Evolutionary conservation across 768 basidiomycete species (phyloP).

Genomic region (Macrolepiota dolichaula): DNA sequence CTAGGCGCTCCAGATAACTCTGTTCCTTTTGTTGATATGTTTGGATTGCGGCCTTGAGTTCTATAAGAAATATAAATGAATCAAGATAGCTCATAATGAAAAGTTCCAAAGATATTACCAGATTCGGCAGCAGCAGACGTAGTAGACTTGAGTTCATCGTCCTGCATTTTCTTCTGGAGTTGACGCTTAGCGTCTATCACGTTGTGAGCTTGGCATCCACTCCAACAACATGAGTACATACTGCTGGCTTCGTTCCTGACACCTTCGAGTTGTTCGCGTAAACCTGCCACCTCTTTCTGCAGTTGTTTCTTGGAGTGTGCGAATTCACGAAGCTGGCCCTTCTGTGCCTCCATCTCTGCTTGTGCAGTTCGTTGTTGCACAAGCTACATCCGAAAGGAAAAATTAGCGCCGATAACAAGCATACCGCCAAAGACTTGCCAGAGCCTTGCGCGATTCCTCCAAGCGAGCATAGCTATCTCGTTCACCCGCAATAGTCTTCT

Average conservation of each 20-base stretch:
- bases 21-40: slow-evolving; percentile 64
- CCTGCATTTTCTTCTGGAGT: slow-evolving; percentile 56
- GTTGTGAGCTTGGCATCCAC: not conserved
- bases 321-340: slow-evolving; percentile 60
- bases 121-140: slow-evolving; percentile 58
- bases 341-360: slow-evolving; percentile 61
- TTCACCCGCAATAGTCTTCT: slow-evolving; percentile 54
- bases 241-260: slow-evolving; percentile 59
- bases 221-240: slow-evolving; percentile 23
- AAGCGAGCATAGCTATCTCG: slow-evolving; percentile 59
- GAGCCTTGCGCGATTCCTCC: slow-evolving; percentile 68
- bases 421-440: slow-evolving; percentile 39
- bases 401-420: not conserved
- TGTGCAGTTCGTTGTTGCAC: slow-evolving; percentile 64
- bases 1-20: slow-evolving; percentile 54
- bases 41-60: slow-evolving; percentile 61
- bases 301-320: slow-evolving; percentile 53
- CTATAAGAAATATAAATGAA: slow-evolving; percentile 27
- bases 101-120: slow-evolving; percentile 31
- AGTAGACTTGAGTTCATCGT: slow-evolving; percentile 57
- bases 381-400: slow-evolving; percentile 33
- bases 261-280: slow-evolving; percentile 55
- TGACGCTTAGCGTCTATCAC: slow-evolving; percentile 53
- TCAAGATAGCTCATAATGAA: not conserved
- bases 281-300: slow-evolving; percentile 47